Base-by-base conservation (phyloP, 257 asterid species). In the Buddleja alternifolia region DNA sequence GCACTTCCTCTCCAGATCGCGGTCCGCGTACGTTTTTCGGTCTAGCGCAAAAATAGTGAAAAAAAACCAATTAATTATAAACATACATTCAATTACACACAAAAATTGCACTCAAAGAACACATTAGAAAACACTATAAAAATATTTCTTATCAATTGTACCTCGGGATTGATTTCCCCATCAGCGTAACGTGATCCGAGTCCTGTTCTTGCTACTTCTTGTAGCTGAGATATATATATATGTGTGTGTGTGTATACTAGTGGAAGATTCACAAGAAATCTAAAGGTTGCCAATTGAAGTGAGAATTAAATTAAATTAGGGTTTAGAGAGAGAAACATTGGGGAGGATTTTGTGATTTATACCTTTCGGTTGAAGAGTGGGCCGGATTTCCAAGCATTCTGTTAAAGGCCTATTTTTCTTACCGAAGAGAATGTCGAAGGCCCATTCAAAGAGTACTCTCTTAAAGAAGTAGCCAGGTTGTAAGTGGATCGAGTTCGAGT, bases 1-100 rank as follows among this genome's bases (percentile, higher is more conserved):
- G 77, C 67, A 91, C 48, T 75, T 91, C 84, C 88, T 85, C 89
- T 46, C 84, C 88, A 63, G 89, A 84, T 84, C 89, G 67, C 79
- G 84, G 9, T 85, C 93, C 7, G 86, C 86, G 1, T 71, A 82
- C 8, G 82, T 53, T 44, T 60, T 65, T 10, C 60, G 80, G 23
- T 84, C 93, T 68, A 78, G 37, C 42, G 87, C 86, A 84, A 63
- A 75, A 74, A 68, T 20, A 66, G 42, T 10, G 8, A 52, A 21
- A 8, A 7, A 36, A 55, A 1, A 10, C 12, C 63, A n/a, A 46
- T n/a, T n/a, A 19, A 17, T 59, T 20, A 21, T 60, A 19, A 53
- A 44, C 15, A 19, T 39, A 20, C 51, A 44, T 25, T 32, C n/a
- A 24, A 60, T 52, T 15, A 15, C 19, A 6, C 32, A 8, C 20